Evolutionary conservation across 1,284 basidiomycete species (phyloP), one percentile per base, ranked within the genome.

Genomic region (Ustilago curta): DNA sequence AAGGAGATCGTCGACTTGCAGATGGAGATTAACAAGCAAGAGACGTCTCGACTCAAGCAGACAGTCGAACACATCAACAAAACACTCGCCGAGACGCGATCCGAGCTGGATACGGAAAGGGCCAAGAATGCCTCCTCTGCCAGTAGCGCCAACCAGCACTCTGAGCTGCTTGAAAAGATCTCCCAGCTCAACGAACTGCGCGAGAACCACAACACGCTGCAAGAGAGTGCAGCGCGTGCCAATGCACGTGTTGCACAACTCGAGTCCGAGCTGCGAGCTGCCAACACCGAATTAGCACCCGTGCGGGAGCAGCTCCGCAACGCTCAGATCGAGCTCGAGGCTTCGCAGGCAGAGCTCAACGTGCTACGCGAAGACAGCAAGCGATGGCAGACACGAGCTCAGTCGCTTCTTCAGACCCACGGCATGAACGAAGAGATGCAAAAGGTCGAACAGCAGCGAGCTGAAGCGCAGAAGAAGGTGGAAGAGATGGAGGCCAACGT

Each of bases 1-100:
- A 94, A 95, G 86, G 93, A 95, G 82, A 93, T 95, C 59, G 91
- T 92, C 43, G 93, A 95, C 72, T 88, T 95, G 39, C 92, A 95
- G 78, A 88, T 93, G 45, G 92, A 95, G 79, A 88, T 95, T 56
- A 89, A 90, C 86, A 93, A 93, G 86, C 92, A 94, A 82, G 93
- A 95, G 86, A 92, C 89, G 70, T 86, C 89, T 8, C 89, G 93
- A 2, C 86, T 94, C 52, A 92, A 91, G 85, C 87, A 89, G 27
- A 91, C 93, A 80, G 88, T 93, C 27, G 92, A 93, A 16, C 90
- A 92, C 76, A 85, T 93, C 51, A 88, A 88, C 27, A 89, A 91
- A 69, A 89, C 87, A 43, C 86, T 94, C 69, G 90, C 92, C 53
- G 92, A 93, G 66, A 89, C 90, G 2, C 88, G 92, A 32, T 70